Evolutionary conservation across 345 rosid genomes (phyloP).

Genomic region (Physaria fendleri): DNA sequence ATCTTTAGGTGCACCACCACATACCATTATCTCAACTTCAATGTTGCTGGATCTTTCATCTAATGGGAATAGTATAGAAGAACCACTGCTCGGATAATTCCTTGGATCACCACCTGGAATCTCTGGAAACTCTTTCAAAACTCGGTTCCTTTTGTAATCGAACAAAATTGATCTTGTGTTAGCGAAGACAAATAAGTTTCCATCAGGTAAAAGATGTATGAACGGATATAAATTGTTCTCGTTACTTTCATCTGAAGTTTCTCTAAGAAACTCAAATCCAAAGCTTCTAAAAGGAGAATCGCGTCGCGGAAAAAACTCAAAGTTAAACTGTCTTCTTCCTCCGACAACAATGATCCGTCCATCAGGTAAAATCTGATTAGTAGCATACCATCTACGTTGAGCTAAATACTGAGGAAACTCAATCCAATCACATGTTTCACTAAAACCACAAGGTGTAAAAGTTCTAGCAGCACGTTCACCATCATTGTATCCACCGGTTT

Average conservation of each 20-base stretch:
- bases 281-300: background rate
- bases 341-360: constrained; percentile 67
- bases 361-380: constrained; percentile 65
- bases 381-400: constrained; percentile 72
- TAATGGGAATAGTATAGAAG: constrained; percentile 67
- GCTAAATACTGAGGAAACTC: constrained; percentile 46
- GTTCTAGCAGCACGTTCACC: constrained; percentile 55
- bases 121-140: constrained; percentile 48
- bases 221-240: constrained; percentile 91
- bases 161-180: constrained; percentile 60
- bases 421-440: constrained; percentile 53
- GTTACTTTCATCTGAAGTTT: constrained; percentile 39
- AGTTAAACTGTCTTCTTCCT: constrained; percentile 63
- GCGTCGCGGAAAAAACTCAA: constrained; percentile 51
- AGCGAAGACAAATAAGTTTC: constrained; percentile 76
- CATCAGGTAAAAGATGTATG: constrained; percentile 74
- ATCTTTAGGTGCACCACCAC: constrained; percentile 68
- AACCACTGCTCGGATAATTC: constrained; percentile 85
- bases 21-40: constrained; percentile 60
- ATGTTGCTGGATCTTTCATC: constrained; percentile 36
- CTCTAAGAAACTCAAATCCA: constrained; percentile 38
- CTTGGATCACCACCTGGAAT: constrained; percentile 58
- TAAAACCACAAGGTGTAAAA: constrained; percentile 43
- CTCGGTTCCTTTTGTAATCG: constrained; percentile 46
- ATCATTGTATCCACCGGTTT: constrained; percentile 61